Conservation (phyloP, 768 basidiomycete species). For the Tricholoma sp. region DNA sequence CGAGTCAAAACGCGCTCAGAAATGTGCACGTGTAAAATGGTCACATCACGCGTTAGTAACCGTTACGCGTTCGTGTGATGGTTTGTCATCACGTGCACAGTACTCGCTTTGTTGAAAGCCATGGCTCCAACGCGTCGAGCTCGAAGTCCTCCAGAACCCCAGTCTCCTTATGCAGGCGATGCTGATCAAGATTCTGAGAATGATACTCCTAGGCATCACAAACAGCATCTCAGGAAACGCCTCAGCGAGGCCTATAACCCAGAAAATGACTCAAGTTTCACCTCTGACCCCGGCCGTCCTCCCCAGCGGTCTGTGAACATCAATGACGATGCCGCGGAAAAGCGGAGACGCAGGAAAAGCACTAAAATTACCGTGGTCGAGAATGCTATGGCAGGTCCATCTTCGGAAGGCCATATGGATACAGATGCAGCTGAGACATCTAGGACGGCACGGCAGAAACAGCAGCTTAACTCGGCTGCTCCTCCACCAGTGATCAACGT, state of each 20-base stretch:
- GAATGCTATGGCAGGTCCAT: constrained; percentile 52
- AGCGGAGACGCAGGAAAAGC: constrained; percentile 76
- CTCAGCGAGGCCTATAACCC: constrained; percentile 53
- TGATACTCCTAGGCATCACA: constrained; percentile 34
- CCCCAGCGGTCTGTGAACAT: constrained; percentile 47
- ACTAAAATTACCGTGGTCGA: constrained; percentile 59
- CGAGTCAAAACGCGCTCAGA: no score
- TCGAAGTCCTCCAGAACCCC: constrained; percentile 20
- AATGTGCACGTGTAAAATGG: not conserved
- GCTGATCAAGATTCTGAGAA: constrained; percentile 34
- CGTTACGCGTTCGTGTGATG: constrained; percentile 14
- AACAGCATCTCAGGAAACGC: constrained; percentile 47
- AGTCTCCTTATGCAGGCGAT: constrained; percentile 31
- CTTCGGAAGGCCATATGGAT: constrained; percentile 41
- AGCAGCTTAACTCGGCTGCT: constrained; percentile 57
- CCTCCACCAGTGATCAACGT: constrained; percentile 56
- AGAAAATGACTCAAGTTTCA: constrained; percentile 39
- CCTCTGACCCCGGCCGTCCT: constrained; percentile 28
- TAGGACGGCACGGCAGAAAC: constrained; percentile 52
- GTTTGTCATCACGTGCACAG: constrained; percentile 29
- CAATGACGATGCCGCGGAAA: constrained; percentile 89
- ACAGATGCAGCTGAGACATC: constrained; percentile 38
- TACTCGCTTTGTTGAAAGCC: constrained; percentile 36
- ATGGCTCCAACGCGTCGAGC: constrained; percentile 35
- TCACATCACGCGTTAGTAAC: constrained; percentile 11